Conservation (phyloP, 1,139 yeast species). For the Yamadazyma dushanensis region DNA sequence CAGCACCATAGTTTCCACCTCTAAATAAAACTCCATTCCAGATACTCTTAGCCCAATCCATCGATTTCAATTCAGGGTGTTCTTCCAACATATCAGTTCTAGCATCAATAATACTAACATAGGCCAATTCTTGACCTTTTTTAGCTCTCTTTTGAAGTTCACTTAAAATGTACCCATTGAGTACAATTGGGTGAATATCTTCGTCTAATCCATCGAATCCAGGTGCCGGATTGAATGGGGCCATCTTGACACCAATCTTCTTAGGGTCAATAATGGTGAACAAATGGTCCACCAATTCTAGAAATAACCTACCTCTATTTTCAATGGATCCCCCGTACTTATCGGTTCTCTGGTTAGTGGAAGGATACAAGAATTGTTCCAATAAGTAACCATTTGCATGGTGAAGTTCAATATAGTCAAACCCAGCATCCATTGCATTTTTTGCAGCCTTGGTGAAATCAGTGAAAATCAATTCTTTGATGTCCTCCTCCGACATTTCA, state of each 20-base stretch:
- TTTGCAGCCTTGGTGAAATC: constrained; percentile 44
- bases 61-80: constrained; percentile 10
- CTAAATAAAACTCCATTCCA: constrained; percentile 52
- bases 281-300: constrained; percentile 57
- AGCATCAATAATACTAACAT: constrained; percentile 50
- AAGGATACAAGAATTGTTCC: constrained; percentile 54
- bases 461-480: constrained; percentile 37
- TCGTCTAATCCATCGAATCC: constrained; percentile 39
- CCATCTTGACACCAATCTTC: constrained; percentile 57
- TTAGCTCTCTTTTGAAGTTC: constrained; percentile 43
- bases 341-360: constrained; percentile 63
- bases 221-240: constrained; percentile 54
- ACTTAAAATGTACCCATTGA: constrained; percentile 33
- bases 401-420: constrained; percentile 71
- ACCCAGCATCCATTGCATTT: constrained; percentile 57
- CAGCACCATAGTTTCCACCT: constrained; percentile 40
- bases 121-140: constrained; percentile 46
- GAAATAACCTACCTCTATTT: constrained; percentile 57
- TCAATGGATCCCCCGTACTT: constrained; percentile 66
- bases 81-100: constrained; percentile 20
- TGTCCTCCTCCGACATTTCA: constrained; percentile 45
- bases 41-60: constrained; percentile 35
- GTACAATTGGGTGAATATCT: constrained; percentile 33
- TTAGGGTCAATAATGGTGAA: constrained; percentile 50
- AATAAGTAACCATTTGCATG: constrained; percentile 68